Conservation (phyloP, 495 filamentous ascomycete genomes). For the Daldinia concentrica region DNA sequence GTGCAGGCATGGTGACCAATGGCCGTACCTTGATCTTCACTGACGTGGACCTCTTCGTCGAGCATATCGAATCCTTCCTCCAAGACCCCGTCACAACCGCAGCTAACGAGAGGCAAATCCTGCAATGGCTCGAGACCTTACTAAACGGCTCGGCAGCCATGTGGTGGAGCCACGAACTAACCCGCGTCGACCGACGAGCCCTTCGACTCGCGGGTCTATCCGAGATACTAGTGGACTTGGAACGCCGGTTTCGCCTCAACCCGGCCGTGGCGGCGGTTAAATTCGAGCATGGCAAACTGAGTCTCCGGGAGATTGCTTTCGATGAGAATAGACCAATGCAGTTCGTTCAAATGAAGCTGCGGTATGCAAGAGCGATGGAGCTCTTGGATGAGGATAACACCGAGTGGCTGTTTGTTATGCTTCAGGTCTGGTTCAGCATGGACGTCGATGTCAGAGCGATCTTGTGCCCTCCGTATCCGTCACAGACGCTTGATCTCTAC, state of each 20-base stretch:
- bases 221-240: neutral
- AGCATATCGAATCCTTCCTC: neutral
- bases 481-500: neutral
- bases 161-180: neutral
- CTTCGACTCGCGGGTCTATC: neutral
- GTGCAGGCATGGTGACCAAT: neutral
- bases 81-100: neutral
- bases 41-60: neutral
- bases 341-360: neutral
- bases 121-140: neutral
- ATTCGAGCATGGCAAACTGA: neutral
- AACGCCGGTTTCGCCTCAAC: neutral
- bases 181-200: neutral
- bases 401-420: neutral
- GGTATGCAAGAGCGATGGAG: neutral
- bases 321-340: neutral
- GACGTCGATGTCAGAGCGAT: neutral
- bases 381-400: neutral
- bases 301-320: neutral
- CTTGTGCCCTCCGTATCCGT: neutral
- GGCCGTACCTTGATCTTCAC: neutral
- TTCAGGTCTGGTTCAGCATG: neutral
- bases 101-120: neutral
- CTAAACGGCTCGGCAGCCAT: neutral
- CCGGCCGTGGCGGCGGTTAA: neutral